phyloP scores from a whole-genome alignment of 768 basidiomycete genomes.

The Leccinellum luteum region DNA sequence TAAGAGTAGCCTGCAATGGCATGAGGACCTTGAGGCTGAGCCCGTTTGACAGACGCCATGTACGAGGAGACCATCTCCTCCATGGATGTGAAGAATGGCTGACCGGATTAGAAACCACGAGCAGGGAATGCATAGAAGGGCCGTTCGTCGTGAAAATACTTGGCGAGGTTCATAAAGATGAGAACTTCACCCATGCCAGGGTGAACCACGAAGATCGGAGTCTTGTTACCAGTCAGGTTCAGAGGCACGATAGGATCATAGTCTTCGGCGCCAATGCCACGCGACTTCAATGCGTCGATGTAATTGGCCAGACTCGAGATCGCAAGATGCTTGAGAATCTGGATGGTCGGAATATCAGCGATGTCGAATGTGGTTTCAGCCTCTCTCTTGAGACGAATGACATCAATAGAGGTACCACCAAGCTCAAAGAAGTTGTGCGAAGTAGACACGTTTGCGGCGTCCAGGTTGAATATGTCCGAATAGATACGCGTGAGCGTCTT shows the following conservation, averaged over 20 bases:
- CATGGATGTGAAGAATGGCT: not conserved
- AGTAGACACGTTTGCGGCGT: not conserved
- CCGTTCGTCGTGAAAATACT: not conserved
- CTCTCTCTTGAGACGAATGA: not conserved
- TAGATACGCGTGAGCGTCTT: not conserved
- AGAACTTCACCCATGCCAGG: no score
- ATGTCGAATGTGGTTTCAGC: not conserved
- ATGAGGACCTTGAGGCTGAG: not conserved
- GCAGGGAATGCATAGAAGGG: not conserved
- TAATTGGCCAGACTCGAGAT: not conserved
- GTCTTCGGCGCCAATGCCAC: not conserved
- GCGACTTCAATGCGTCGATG: not conserved
- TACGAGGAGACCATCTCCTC: not conserved
- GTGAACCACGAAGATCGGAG: no score
- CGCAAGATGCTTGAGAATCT: not conserved
- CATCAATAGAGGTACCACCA: not conserved
- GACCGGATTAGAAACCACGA: not conserved
- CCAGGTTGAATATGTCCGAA: not conserved
- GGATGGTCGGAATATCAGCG: not conserved
- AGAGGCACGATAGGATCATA: slow-evolving; percentile 3
- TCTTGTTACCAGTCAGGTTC: slow-evolving; percentile 1
- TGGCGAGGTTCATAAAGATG: not conserved
- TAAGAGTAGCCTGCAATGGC: not conserved
- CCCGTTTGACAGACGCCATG: not conserved
- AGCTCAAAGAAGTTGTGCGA: not conserved